Base-by-base conservation (phyloP, 257 asterid genomes). In the Knoxia roxburghii region DNA sequence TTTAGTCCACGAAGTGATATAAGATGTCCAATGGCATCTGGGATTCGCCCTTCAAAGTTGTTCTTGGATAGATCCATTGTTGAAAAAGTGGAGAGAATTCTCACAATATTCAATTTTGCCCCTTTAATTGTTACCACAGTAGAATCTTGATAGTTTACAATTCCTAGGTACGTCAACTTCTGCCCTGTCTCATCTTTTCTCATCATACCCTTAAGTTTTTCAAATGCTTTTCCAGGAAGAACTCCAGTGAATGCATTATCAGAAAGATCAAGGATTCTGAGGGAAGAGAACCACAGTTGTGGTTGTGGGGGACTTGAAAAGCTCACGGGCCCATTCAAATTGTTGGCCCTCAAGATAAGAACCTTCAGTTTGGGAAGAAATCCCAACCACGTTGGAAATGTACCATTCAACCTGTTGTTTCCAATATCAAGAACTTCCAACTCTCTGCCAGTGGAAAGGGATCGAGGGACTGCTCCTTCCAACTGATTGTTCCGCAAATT, bases 371-470 rank as follows among this genome's bases (percentile, higher is more conserved):
- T 46, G 35, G 71, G 79, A 69, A 73, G 74, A 37, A 24, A 27
- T 54, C 60, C 78, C 65, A 75, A 20, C 73, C 73, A 75, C 32
- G n/a, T 8, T 4, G 83, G 80, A 30, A 78, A 75, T 39, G 78
- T 67, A 64, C 65, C 83, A 64, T 51, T 78, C 17, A 79, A 41
- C 7, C 32, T 51, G 54, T 75, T 79, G 55, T 68, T 53, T 40
- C 76, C 76, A 18, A 75, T 13, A 72, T 79, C 81, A 20, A 79
- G 55, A 39, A 79, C 73, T 49, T 79, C 78, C 9, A 79, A 37
- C 17, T 17, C 50, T 64, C 43, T 54, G 66, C 83, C 75, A n/a
- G 68, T 60, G 39, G 70, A 59, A 61, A 79, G 52, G 1, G 75
- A 67, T 27, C 23, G 53, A 12, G 83, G 76, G 32, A 79, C 3